Percentiles rank a stretch among this genome's conserved stretches.
phyloP scores from a whole-genome alignment of 2,329 filamentous ascomycete genomes.

The Alternaria gansuensis region DNA sequence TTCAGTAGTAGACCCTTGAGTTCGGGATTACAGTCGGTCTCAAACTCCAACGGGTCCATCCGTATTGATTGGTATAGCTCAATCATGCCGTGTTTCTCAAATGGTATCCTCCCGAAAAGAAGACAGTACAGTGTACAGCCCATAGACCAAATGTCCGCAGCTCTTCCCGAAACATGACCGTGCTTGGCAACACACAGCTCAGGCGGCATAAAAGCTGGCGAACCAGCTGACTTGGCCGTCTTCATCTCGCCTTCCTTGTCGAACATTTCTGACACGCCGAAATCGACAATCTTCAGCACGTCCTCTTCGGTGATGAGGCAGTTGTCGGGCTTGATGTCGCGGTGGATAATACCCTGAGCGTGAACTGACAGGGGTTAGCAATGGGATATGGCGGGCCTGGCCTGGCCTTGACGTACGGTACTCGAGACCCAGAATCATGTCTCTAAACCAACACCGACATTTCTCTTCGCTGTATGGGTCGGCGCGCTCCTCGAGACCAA shows the following conservation, averaged over 20 bases:
- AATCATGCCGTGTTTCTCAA: constrained; percentile 78
- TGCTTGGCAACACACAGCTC: constrained; percentile 90
- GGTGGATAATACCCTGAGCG: constrained; percentile 91
- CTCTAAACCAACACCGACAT: constrained; percentile 91
- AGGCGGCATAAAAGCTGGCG: constrained; percentile 91
- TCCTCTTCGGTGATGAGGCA: constrained; percentile 88
- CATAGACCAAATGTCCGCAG: constrained; percentile 98
- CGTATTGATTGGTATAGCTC: constrained; percentile 92
- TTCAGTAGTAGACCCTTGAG: constrained; percentile 78
- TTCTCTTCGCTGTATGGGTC: constrained; percentile 83
- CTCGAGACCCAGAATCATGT: constrained; percentile 93
- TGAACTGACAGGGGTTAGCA: constrained; percentile 69
- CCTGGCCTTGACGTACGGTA: constrained; percentile 69
- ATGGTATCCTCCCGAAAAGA: constrained; percentile 86
- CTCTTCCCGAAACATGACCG: constrained; percentile 84
- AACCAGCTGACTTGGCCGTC: constrained; percentile 91
- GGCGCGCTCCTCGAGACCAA: constrained; percentile 83
- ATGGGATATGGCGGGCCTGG: background rate
- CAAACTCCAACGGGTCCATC: constrained; percentile 70
- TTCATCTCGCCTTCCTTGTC: constrained; percentile 87
- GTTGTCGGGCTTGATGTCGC: constrained; percentile 98
- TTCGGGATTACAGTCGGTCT: constrained; percentile 69
- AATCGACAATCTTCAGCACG: constrained; percentile 96
- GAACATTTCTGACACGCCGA: constrained; percentile 99
- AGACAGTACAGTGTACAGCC: constrained; percentile 94